phyloP scores from a whole-genome alignment of 257 asterid species.

The Anisodus tanguticus region DNA sequence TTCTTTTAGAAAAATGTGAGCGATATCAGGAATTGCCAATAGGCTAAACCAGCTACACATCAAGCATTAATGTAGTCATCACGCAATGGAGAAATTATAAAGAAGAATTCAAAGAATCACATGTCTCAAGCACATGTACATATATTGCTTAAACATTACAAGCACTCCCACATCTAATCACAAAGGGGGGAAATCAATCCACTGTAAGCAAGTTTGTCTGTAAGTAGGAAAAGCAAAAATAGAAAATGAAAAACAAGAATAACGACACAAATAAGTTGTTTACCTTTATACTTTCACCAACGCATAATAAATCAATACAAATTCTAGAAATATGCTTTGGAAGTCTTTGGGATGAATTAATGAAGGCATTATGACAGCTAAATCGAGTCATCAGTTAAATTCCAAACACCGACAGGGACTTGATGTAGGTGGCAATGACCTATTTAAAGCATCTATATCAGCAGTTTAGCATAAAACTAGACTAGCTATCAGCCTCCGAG shows the following conservation, averaged over 20 bases:
- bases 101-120: neutral
- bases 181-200: neutral
- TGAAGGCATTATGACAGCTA: neutral
- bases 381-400: neutral
- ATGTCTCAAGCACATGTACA: neutral
- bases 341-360: neutral
- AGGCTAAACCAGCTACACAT: conserved; percentile 11
- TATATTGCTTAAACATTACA: neutral
- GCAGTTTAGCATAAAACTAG: conserved; percentile 3
- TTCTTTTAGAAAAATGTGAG: neutral
- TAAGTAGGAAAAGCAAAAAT: neutral
- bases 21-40: conserved; percentile 12
- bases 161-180: conserved; percentile 16
- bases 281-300: neutral
- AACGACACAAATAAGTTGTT: neutral
- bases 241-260: neutral
- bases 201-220: neutral
- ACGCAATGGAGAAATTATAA: neutral
- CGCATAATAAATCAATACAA: conserved; percentile 3
- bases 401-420: neutral
- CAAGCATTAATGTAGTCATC: neutral
- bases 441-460: neutral
- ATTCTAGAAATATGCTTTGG: neutral
- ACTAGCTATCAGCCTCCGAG: conserved; percentile 8
- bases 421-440: conserved; percentile 8